Evolutionary conservation across 1,284 basidiomycete genomes (phyloP), one percentile per base, ranked within the genome.

Genomic region (Ceratobasidium papillatum): DNA sequence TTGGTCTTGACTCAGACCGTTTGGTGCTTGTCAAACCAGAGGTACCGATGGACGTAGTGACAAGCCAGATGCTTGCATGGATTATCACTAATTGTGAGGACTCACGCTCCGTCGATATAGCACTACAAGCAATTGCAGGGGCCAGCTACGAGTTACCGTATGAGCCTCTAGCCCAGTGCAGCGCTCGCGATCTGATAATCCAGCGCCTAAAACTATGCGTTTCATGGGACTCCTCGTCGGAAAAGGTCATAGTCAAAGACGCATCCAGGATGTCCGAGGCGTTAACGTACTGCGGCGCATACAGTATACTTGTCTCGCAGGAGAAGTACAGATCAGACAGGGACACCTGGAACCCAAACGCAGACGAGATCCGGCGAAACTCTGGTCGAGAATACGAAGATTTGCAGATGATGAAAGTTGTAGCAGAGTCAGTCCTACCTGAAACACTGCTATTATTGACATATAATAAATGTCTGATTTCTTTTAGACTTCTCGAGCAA

Each of bases 31-130:
- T 27, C 49, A 27, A 56, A 59, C 49, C 25, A 19, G 58, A 36
- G 11, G n/a, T 41, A 17, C 58, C 58, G 7, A 61, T 64, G 43
- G 62, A 64, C 30, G 30, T 4, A 7, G 41, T 52, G 27, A 68
- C 64, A 1, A 68, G 64, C 19, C 64, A 38, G 25, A 54, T 52
- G 47, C 14, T 68, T 27, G 64, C 64, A 17, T 68, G 64, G 64
- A 54, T 68, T 3, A 41, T 68, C 22, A 36, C 49, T 3, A 68
- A 54, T 32, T 38, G 64, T 49, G 64, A 68, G 36, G 64, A 52
- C 30, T 9, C 64, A 11, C 11, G 17, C 9, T 68, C 64, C 1
- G 51, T 54, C n/a, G 64, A 68, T 30, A 22, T 34, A 7, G 47
- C 64, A 2, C 25, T 68, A 4, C 51, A 54, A 30, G 64, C 64